Conservation (phyloP, 352 stramenopile genomes). For the Globisporangium takayamanum region DNA sequence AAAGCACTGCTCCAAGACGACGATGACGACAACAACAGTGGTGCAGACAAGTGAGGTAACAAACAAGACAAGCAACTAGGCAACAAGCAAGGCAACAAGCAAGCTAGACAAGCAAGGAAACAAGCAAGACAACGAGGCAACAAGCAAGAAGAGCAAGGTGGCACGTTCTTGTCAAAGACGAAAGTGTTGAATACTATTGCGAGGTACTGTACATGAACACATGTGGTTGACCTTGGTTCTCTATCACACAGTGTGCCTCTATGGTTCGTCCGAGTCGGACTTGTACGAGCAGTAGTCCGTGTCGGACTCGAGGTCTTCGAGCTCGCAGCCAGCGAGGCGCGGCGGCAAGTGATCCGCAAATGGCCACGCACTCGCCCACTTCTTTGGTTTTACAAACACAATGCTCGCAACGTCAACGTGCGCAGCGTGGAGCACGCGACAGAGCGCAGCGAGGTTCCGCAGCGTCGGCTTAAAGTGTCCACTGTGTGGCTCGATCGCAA, state of each 20-base stretch:
- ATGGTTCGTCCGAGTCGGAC: conserved; percentile 28
- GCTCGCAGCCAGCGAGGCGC: conserved; percentile 19
- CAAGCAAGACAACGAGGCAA: no score
- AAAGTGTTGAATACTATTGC: no score
- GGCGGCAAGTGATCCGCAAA: conserved; percentile 26
- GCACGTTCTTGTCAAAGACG: no score
- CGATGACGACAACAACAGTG: neutral
- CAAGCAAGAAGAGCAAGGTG: no score
- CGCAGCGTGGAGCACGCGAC: conserved; percentile 25
- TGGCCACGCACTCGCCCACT: conserved; percentile 58
- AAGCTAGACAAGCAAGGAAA: no score
- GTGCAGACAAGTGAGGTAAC: no score
- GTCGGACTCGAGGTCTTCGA: conserved; percentile 40
- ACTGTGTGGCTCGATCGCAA: conserved; percentile 64
- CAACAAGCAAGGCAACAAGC: neutral
- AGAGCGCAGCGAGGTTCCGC: conserved; percentile 39
- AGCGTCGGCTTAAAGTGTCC: conserved; percentile 68
- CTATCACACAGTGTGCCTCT: neutral
- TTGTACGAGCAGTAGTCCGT: conserved; percentile 36
- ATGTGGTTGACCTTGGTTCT: neutral
- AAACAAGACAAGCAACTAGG: neutral
- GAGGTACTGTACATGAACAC: no score
- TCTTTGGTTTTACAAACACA: conserved; percentile 60
- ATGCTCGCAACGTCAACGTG: conserved; percentile 36
- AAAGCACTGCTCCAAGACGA: conserved; percentile 38